A percentile compares a stretch with the other conserved stretches of the same genome.
phyloP scores from a whole-genome alignment of 2,329 filamentous ascomycete species.

The Diaporthe helianthi region DNA sequence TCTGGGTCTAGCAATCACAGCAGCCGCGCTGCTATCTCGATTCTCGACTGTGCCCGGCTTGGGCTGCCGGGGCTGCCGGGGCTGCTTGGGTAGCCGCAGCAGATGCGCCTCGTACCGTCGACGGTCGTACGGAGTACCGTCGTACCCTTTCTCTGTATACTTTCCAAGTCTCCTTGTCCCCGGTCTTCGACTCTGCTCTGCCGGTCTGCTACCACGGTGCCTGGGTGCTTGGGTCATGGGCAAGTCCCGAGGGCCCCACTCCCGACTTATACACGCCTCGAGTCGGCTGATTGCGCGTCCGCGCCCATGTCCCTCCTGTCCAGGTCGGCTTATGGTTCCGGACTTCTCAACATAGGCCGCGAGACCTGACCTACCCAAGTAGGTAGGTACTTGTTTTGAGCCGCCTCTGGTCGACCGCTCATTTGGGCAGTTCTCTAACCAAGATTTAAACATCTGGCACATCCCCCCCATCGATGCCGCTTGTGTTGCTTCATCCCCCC shows the following conservation, averaged over 20 bases:
- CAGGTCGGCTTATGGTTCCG: slow-evolving; percentile 33
- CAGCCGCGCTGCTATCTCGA: slow-evolving; percentile 34
- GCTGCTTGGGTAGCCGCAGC: slow-evolving; percentile 32
- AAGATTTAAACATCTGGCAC: slow-evolving; percentile 35
- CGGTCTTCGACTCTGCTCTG: slow-evolving; percentile 8
- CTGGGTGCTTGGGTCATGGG: slow-evolving; percentile 25
- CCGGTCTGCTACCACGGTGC: slow-evolving; percentile 18
- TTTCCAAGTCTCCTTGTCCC: background rate
- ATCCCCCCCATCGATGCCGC: slow-evolving; percentile 28
- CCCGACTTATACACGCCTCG: slow-evolving; percentile 31
- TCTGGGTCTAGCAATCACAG: slow-evolving; percentile 29
- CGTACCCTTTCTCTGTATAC: background rate
- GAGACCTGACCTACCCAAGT: slow-evolving; percentile 31
- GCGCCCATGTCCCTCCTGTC: slow-evolving; percentile 23
- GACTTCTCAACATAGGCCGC: slow-evolving; percentile 28
- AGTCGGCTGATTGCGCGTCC: slow-evolving; percentile 34
- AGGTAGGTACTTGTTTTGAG: slow-evolving; percentile 31
- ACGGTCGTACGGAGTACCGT: too few species aligned
- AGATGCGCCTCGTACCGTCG: slow-evolving; percentile 15
- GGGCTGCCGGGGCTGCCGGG: too few species aligned
- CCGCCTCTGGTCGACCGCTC: slow-evolving; percentile 32
- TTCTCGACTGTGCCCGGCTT: slow-evolving; percentile 15
- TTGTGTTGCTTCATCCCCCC: slow-evolving; percentile 28
- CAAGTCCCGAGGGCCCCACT: slow-evolving; percentile 31
- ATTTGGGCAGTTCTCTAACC: slow-evolving; percentile 32